Evolutionary conservation across 2,329 filamentous ascomycete genomes (phyloP).

Genomic region (Cryphonectria carpinicola): DNA sequence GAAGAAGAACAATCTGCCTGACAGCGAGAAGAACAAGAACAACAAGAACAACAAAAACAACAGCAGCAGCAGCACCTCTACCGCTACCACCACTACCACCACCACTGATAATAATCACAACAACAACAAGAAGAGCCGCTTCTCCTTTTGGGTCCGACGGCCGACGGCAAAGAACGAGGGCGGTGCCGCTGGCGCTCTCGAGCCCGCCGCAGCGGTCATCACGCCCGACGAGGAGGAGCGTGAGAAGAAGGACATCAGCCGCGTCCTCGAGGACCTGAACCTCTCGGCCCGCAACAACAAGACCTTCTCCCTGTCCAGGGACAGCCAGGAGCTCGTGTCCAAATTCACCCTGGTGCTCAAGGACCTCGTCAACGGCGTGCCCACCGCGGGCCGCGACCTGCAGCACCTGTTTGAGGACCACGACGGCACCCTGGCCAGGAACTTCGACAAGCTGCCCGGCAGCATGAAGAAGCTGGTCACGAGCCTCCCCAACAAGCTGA

Average conservation of each 20-base stretch:
- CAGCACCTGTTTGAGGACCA: conserved; percentile 63
- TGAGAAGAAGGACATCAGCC: conserved; percentile 73
- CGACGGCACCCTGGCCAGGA: conserved; percentile 61
- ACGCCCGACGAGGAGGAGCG: conserved; percentile 47
- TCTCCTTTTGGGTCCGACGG: conserved; percentile 45
- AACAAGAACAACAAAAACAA: not conserved
- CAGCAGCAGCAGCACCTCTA: not conserved
- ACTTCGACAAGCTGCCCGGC: conserved; percentile 70
- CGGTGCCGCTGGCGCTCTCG: conserved; percentile 32
- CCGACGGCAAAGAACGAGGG: conserved; percentile 34
- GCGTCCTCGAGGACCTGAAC: conserved; percentile 82
- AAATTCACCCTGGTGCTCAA: conserved; percentile 90
- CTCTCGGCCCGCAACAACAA: conserved; percentile 83
- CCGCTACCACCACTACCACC: not conserved
- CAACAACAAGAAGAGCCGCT: conserved; percentile 39
- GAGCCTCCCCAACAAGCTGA: conserved; percentile 81
- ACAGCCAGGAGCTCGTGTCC: conserved; percentile 79
- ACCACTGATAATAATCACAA: conserved; percentile 31
- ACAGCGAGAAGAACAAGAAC: not conserved
- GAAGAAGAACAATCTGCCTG: conserved; percentile 30
- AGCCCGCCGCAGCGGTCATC: conserved; percentile 44
- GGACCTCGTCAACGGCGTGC: conserved; percentile 88
- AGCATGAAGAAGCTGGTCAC: conserved; percentile 87
- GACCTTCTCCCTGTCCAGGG: conserved; percentile 80
- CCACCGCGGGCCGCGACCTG: conserved; percentile 92